Conservation (phyloP, 2,329 filamentous ascomycete genomes). For the Chaetomium strumarium region DNA sequence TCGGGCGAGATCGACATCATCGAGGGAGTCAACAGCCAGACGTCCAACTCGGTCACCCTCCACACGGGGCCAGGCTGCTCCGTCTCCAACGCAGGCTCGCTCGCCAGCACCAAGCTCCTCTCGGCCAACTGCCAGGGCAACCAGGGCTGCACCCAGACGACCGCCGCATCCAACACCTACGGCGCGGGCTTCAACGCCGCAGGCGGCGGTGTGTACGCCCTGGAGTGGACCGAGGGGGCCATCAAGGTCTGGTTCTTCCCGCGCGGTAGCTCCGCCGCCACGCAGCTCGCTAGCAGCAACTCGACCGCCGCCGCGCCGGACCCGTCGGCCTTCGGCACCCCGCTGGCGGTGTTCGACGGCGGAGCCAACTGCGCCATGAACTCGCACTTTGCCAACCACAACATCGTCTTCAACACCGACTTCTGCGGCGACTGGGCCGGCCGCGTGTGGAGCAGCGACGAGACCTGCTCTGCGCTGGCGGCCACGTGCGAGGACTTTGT, state of each 20-base stretch:
- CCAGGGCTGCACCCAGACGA: conserved; percentile 53
- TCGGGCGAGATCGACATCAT: conserved; percentile 75
- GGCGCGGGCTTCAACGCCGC: conserved; percentile 65
- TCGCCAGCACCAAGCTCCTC: conserved; percentile 40
- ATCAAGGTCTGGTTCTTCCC: conserved; percentile 83
- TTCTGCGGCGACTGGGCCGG: conserved; percentile 90
- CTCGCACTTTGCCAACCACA: conserved; percentile 62
- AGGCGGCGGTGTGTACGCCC: conserved; percentile 65
- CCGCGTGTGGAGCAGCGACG: conserved; percentile 53
- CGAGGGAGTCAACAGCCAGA: conserved; percentile 64
- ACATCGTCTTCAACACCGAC: conserved; percentile 74
- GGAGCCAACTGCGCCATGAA: conserved; percentile 66
- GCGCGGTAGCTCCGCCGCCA: conserved; percentile 36
- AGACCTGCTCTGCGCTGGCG: conserved; percentile 54
- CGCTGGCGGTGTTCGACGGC: conserved; percentile 61
- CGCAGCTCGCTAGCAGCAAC: conserved; percentile 19
- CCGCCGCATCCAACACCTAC: conserved; percentile 49
- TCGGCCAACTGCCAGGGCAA: conserved; percentile 31
- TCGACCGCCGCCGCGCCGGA: conserved; percentile 57
- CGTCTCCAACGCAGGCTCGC: conserved; percentile 45
- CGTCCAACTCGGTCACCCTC: conserved; percentile 57
- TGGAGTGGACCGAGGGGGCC: conserved; percentile 65
- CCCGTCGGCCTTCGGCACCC: conserved; percentile 62
- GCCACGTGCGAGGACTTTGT: conserved; percentile 68
- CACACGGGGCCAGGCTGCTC: conserved; percentile 59